Percentiles rank a stretch among this genome's conserved stretches.
Conservation (phyloP, 2,329 filamentous ascomycete genomes). For the Fusarium sacchari region DNA sequence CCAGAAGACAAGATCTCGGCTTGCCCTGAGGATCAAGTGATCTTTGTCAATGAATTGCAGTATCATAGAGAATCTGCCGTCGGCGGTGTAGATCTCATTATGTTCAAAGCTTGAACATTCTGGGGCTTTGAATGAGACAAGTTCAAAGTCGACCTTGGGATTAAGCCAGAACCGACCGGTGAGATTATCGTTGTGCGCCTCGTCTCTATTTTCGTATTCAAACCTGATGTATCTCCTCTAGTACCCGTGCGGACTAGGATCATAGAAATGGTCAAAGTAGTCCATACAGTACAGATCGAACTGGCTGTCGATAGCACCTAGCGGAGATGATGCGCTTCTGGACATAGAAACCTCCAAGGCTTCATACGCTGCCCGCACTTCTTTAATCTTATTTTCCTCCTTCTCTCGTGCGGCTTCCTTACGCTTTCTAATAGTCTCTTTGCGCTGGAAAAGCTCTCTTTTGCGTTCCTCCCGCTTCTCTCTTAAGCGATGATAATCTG, state of each 20-base stretch:
- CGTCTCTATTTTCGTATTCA: background rate
- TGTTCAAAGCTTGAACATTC: background rate
- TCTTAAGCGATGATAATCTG: background rate
- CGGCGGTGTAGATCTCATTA: background rate
- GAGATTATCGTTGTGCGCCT: background rate
- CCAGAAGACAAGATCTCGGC: background rate
- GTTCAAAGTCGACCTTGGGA: background rate
- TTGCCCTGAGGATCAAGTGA: background rate
- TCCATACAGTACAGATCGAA: slow-evolving; percentile 11
- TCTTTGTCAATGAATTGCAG: background rate
- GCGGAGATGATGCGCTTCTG: too few species aligned
- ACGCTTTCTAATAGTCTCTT: background rate
- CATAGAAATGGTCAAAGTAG: background rate
- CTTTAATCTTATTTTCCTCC: background rate
- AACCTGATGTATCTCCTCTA: background rate
- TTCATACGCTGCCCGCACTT: background rate
- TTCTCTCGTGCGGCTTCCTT: background rate
- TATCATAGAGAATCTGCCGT: background rate
- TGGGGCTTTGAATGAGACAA: background rate
- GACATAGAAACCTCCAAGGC: background rate
- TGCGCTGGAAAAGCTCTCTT: background rate
- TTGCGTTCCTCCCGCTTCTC: background rate
- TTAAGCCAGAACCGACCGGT: background rate
- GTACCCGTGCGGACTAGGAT: background rate
- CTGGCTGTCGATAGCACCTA: background rate